phyloP scores from a whole-genome alignment of 1,284 basidiomycete species.

The Trichosporon sp. region DNA sequence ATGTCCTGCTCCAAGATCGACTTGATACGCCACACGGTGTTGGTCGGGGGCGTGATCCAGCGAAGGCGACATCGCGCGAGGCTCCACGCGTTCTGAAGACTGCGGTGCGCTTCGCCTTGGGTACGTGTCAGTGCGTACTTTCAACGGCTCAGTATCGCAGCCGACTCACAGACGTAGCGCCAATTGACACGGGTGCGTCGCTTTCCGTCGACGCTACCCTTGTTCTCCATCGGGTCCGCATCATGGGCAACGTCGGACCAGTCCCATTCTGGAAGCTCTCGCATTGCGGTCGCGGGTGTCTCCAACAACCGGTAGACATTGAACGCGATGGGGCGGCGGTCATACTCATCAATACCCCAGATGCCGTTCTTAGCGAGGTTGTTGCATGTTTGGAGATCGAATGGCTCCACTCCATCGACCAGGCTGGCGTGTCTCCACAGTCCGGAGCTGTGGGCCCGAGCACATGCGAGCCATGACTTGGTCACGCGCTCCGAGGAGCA shows the following conservation, averaged over 20 bases:
- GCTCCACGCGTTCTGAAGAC: slow-evolving; percentile 40
- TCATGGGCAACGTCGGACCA: slow-evolving; percentile 18
- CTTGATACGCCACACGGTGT: slow-evolving; percentile 50
- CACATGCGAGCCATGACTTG: slow-evolving; percentile 35
- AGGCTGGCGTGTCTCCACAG: slow-evolving; percentile 38
- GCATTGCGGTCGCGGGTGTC: neutral
- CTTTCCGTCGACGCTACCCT: neutral
- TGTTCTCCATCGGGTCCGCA: slow-evolving; percentile 14
- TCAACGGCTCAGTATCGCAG: too few species aligned
- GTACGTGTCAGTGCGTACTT: slow-evolving; percentile 1
- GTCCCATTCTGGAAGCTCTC: slow-evolving; percentile 7
- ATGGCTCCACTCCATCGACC: slow-evolving; percentile 32
- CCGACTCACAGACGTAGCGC: slow-evolving; percentile 32
- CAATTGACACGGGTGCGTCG: slow-evolving; percentile 28
- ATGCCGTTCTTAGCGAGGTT: slow-evolving; percentile 22
- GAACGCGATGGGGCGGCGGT: slow-evolving; percentile 22
- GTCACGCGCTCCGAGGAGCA: slow-evolving; percentile 34
- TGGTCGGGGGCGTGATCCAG: slow-evolving; percentile 40
- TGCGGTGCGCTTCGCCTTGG: slow-evolving; percentile 32
- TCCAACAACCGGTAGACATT: slow-evolving; percentile 22
- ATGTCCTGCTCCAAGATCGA: slow-evolving; percentile 40
- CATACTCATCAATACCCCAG: slow-evolving; percentile 21
- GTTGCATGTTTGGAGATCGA: slow-evolving; percentile 27
- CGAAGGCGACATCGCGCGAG: slow-evolving; percentile 36
- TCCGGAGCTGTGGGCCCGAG: slow-evolving; percentile 28